Evolutionary conservation across 2,329 filamentous ascomycete species (phyloP).

Genomic region (Dactylonectria estremocensis): DNA sequence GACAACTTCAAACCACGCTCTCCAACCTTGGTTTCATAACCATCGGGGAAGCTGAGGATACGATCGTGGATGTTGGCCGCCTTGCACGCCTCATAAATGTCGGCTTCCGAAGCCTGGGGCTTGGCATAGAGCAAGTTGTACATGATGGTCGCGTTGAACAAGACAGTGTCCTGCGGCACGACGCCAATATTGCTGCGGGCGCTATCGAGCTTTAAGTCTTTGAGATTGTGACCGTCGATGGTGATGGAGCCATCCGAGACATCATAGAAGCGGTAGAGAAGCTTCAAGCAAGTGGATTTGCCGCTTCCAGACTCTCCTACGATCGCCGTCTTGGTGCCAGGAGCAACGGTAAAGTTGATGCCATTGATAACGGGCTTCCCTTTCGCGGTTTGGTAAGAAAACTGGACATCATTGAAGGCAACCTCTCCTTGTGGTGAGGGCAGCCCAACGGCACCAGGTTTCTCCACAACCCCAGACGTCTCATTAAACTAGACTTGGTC

Average conservation of each 20-base stretch:
- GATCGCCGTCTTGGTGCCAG: constrained; percentile 63
- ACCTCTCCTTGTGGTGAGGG: constrained; percentile 55
- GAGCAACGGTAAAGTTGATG: constrained; percentile 59
- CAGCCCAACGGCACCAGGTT: constrained; percentile 55
- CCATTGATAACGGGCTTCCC: constrained; percentile 56
- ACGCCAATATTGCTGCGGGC: constrained; percentile 61
- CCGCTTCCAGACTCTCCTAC: constrained; percentile 64
- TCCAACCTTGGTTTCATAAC: constrained; percentile 68
- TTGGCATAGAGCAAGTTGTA: constrained; percentile 70
- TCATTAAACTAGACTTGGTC: constrained; percentile 57
- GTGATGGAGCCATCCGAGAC: constrained; percentile 61
- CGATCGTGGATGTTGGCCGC: constrained; percentile 70
- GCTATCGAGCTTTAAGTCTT: constrained; percentile 58
- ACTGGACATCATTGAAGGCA: constrained; percentile 59
- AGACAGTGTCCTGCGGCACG: constrained; percentile 61
- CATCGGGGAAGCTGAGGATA: constrained; percentile 67
- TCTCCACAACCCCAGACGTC: constrained; percentile 60
- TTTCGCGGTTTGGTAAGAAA: constrained; percentile 59
- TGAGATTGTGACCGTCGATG: constrained; percentile 63
- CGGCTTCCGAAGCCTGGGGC: constrained; percentile 62
- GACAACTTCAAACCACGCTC: constrained; percentile 69
- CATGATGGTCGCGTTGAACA: constrained; percentile 70
- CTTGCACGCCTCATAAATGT: constrained; percentile 66
- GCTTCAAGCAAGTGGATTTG: constrained; percentile 65
- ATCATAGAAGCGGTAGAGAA: constrained; percentile 68